These are phyloP conservation scores for Geotrichum siamense DNA, from an alignment of 1,139 yeast species.

Conservation along the genomic window DNA sequence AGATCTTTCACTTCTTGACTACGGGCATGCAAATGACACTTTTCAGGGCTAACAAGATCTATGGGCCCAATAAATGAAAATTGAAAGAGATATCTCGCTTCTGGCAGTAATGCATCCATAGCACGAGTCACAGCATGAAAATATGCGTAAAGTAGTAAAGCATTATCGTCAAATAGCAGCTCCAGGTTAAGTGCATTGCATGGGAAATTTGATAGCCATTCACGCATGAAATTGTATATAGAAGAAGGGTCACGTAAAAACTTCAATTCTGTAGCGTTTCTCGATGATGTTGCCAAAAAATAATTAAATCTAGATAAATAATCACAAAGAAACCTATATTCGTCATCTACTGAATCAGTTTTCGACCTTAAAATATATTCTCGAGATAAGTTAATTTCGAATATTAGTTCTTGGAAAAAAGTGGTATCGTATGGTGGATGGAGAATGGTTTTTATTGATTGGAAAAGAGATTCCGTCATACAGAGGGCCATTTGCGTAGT, in stretches of 20 bases:
- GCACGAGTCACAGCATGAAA: conserved; percentile 33
- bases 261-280: neutral
- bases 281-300: conserved; percentile 19
- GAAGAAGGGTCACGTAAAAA: conserved; percentile 2
- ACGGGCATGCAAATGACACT: conserved; percentile 4
- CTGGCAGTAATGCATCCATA: conserved; percentile 36
- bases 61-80: conserved; percentile 37
- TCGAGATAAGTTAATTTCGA: conserved; percentile 24
- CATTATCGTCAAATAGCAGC: conserved; percentile 10
- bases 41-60: conserved; percentile 21
- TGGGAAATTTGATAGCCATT: conserved; percentile 31
- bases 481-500: conserved; percentile 30
- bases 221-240: conserved; percentile 26
- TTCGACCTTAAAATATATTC: conserved; percentile 9
- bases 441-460: conserved; percentile 33
- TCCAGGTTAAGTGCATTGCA: conserved; percentile 22
- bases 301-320: conserved; percentile 21
- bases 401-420: conserved; percentile 32
- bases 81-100: conserved; percentile 36
- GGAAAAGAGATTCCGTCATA: conserved; percentile 30
- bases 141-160: conserved; percentile 31
- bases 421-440: conserved; percentile 35
- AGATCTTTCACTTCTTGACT: conserved; percentile 19
- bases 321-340: conserved; percentile 22
- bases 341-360: conserved; percentile 15